phyloP scores from a whole-genome alignment of 2,329 filamentous ascomycete species.

The Venturiaceae sp. region DNA sequence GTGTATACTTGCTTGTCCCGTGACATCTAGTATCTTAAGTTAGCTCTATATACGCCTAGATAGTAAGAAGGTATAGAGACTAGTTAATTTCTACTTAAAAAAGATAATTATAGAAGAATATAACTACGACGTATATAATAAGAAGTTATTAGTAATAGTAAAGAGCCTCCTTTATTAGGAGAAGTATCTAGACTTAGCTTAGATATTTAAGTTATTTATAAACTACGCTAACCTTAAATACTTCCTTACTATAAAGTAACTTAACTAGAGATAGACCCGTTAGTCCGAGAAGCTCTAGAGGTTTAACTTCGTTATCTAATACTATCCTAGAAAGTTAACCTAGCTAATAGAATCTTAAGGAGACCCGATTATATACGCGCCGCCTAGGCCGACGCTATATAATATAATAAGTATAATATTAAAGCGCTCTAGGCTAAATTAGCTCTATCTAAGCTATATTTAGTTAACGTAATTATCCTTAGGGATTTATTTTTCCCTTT shows the following conservation, averaged over 20 bases:
- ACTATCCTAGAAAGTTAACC: no score
- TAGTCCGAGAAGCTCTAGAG: no score
- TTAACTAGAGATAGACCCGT: not conserved
- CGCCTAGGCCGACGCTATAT: no score
- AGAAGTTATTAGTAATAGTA: constrained; percentile 16
- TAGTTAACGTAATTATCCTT: not conserved
- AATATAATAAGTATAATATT: constrained; percentile 1
- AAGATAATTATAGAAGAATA: no score
- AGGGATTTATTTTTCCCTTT: no score
- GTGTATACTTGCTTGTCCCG: no score
- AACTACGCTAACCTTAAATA: not conserved
- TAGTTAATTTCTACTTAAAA: no score
- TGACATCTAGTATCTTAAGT: not conserved
- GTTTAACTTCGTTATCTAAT: no score
- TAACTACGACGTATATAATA: no score
- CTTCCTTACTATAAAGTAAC: not conserved
- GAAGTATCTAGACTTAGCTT: not conserved
- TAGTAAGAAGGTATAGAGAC: no score
- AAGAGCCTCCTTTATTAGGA: not conserved
- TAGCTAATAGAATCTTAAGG: no score
- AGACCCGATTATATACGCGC: no score
- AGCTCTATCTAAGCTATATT: not conserved
- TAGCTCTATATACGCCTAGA: not conserved
- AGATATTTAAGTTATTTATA: not conserved
- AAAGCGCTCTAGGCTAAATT: not conserved